These are phyloP conservation scores for Aspergillus uvarum DNA, from an alignment of 2,329 filamentous ascomycete genomes.

Conservation along the genomic window DNA sequence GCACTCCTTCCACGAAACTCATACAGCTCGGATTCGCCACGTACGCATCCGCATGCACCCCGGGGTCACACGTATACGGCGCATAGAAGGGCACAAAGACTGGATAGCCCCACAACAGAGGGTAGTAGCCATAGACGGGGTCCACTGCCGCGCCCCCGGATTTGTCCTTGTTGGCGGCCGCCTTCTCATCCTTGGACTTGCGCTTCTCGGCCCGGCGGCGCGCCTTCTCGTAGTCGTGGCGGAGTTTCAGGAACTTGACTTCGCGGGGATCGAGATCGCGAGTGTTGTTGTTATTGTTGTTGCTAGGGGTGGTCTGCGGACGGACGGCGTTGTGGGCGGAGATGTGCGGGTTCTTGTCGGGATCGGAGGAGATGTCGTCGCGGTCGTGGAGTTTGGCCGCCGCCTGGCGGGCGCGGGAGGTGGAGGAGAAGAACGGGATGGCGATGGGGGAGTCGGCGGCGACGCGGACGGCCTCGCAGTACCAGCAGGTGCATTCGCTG, in stretches of 20 bases:
- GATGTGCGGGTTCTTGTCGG: constrained; percentile 65
- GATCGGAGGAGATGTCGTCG: constrained; percentile 47
- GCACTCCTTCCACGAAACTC: constrained; percentile 38
- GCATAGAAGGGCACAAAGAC: constrained; percentile 47
- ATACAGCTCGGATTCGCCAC: constrained; percentile 48
- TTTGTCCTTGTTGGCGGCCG: not conserved
- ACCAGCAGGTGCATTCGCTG: constrained; percentile 39
- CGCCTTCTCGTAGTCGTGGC: constrained; percentile 54
- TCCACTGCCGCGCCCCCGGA: not conserved
- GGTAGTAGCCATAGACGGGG: constrained; percentile 26
- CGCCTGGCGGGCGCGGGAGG: constrained; percentile 50
- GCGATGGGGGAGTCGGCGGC: constrained; percentile 54
- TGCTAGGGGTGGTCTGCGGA: constrained; percentile 6
- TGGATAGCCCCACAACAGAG: constrained; percentile 48
- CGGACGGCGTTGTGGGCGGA: constrained; percentile 69
- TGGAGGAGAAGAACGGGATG: constrained; percentile 36
- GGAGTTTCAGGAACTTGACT: constrained; percentile 45
- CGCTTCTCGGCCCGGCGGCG: constrained; percentile 36
- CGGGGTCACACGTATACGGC: constrained; percentile 49
- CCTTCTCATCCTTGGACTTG: constrained; percentile 30
- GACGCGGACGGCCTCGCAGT: constrained; percentile 71
- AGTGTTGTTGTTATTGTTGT: constrained; percentile 3
- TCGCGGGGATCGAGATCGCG: constrained; percentile 19
- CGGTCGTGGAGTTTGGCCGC: constrained; percentile 49
- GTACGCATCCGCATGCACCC: constrained; percentile 44